A percentile compares a stretch with the other conserved stretches of the same genome.
Conservation (phyloP, 345 rosid species). For the Pelargonium nanum region DNA sequence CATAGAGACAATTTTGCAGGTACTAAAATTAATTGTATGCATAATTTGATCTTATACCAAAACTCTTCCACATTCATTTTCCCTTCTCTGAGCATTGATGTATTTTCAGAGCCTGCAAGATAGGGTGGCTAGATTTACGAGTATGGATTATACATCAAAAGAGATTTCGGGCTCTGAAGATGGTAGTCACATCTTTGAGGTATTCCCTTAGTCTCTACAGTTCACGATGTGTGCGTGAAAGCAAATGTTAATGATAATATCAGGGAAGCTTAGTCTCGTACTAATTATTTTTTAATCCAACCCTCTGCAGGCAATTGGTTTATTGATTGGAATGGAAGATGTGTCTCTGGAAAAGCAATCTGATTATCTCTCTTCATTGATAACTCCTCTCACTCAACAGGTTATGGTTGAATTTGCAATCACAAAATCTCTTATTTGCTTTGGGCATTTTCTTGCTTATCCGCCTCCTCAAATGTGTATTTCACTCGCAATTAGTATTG, state of each 20-base stretch:
- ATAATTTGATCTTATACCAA: neutral
- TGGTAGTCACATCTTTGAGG: slow-evolving; percentile 89
- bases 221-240: neutral
- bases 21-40: slow-evolving; percentile 12
- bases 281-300: slow-evolving; percentile 2
- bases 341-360: slow-evolving; percentile 77
- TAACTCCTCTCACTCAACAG: slow-evolving; percentile 86
- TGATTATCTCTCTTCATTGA: slow-evolving; percentile 75
- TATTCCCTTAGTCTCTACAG: slow-evolving; percentile 7
- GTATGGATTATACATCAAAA: slow-evolving; percentile 33
- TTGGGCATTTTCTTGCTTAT: too few relatives aligned
- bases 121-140: slow-evolving; percentile 54
- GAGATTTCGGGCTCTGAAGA: slow-evolving; percentile 65
- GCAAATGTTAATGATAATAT: neutral
- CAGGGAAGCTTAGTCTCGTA: neutral
- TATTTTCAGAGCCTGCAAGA: slow-evolving; percentile 69
- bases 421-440: neutral
- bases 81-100: slow-evolving; percentile 9
- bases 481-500: neutral
- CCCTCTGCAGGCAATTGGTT: slow-evolving; percentile 67
- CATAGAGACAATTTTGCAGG: slow-evolving; percentile 83
- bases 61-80: slow-evolving; percentile 3
- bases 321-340: slow-evolving; percentile 86
- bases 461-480: too few relatives aligned
- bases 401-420: slow-evolving; percentile 22